phyloP scores from a whole-genome alignment of 2,329 filamentous ascomycete species.

The Monilinia polystroma region DNA sequence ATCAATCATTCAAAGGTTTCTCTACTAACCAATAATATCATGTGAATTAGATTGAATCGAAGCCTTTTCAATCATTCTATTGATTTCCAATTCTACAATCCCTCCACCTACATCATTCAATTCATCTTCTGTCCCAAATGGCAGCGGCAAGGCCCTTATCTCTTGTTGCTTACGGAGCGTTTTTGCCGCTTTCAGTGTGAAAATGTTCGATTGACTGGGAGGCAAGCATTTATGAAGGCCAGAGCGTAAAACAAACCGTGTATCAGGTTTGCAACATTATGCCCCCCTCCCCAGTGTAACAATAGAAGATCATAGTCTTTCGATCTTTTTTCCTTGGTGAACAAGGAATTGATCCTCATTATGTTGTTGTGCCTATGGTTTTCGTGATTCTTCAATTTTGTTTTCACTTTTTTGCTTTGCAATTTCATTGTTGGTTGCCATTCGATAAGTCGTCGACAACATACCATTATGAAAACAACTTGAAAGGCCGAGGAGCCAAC shows the following conservation, averaged over 20 bases:
- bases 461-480: constrained; percentile 27
- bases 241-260: constrained; percentile 19
- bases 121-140: not conserved
- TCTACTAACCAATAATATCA: not conserved
- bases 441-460: constrained; percentile 14
- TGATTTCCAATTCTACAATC: not conserved
- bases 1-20: constrained; percentile 4
- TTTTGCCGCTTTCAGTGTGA: constrained; percentile 17
- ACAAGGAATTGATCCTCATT: constrained; percentile 2
- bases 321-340: not conserved
- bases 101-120: not conserved
- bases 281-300: constrained; percentile 16
- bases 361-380: not conserved
- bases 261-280: constrained; percentile 22
- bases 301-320: constrained; percentile 9
- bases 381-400: constrained; percentile 3
- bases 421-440: constrained; percentile 25
- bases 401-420: constrained; percentile 25
- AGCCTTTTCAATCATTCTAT: constrained; percentile 1
- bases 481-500: constrained; percentile 36
- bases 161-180: not conserved
- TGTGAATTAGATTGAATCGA: constrained; percentile 12
- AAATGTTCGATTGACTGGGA: constrained; percentile 11
- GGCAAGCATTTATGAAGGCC: constrained; percentile 5
- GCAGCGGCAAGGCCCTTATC: constrained; percentile 10